Base-by-base conservation (phyloP, 768 basidiomycete species). In the Pleurotus giganteus region DNA sequence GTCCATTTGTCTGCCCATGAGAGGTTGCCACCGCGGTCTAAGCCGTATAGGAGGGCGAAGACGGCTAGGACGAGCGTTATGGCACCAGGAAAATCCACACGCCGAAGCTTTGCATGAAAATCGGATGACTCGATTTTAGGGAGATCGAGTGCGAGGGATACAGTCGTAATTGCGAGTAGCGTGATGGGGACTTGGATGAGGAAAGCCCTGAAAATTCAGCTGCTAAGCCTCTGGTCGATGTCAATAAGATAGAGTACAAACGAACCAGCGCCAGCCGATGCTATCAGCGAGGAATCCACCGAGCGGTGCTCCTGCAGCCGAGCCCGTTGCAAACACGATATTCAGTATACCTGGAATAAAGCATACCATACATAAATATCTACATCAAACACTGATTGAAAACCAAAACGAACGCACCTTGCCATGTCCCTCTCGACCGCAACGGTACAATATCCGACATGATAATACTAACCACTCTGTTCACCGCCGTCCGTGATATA, bases 251-350 rank as follows among this genome's bases (percentile, higher is more conserved):
- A 29, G 17, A 37, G 37, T 8, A 32, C n/a, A 21, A 0, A 11
- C 63, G 7, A 49, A 81, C 83, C 85, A 86, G 65, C 85, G 67
- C 86, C 86, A 88, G 4, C 85, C 85, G 37, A 86, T 79, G 8
- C 69, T 80, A 60, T 88, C 86, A 1, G 81, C 75, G 2, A 89
- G 67, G 36, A 81, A 74, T 4, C 86, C 85, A 11, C 86, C 85
- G 0, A 86, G 65, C 2, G 85, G 85, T 2, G 85, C 84, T 9
- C 86, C 86, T 0, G 73, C 70, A 0, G 80, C 77, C 19, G 80
- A 80, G 7, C 86, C 86, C 13, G 71, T 65, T 0, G 84, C 80
- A 55, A 74, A 86, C 2, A 86, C 74, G 27, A 86, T 77, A 62
- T 85, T 87, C 3, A 82, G 65, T 11, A 87, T 64, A 1, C 84